Evolutionary conservation across 345 rosid species (phyloP), one percentile per base, ranked within the genome.

Genomic region (Punica granatum): DNA sequence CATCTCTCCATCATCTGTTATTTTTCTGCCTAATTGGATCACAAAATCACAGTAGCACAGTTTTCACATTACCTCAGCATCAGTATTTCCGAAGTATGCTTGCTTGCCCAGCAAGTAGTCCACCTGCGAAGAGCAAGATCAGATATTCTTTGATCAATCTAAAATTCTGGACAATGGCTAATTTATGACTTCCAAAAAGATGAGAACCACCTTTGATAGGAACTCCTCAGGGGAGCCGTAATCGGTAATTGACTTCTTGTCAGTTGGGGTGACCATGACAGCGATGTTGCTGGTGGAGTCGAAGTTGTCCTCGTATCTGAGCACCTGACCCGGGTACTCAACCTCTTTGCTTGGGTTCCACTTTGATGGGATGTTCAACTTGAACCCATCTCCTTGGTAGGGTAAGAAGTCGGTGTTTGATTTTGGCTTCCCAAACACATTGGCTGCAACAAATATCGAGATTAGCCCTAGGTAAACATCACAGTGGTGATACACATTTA

Each of bases 321-420:
- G 83, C 43, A 94, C 92, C 79, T 91, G 96, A 63, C 98, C 99
- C 0, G 98, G 96, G 83, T 28, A 94, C 78, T 94, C 98, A 26
- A 63, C 65, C 81, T 90, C 98, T 68, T 86, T 89, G 87, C 95
- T 90, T 18, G 92, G 97, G 77, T 87, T 93, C 98, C 97, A 90
- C 79, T 93, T 93, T 58, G 98, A 6, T 31, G 98, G 98, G 49
- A 90, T 67, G 26, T 67, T 72, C 19, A 93, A 48, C 81, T 79
- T 86, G 87, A 93, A 93, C 41, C 98, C 92, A 37, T 87, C 76
- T 48, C 96, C 97, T 30, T 26, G 76, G 76, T 81, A 89, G 0
- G 92, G 75, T 75, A 79, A 0, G 88, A 82, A 90, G 10, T 93
- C 98, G 6, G 95, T 89, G 83, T 90, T 85, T 58, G 76, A 75